phyloP scores from a whole-genome alignment of 2,329 filamentous ascomycete genomes.

The Penicillium glabrum region DNA sequence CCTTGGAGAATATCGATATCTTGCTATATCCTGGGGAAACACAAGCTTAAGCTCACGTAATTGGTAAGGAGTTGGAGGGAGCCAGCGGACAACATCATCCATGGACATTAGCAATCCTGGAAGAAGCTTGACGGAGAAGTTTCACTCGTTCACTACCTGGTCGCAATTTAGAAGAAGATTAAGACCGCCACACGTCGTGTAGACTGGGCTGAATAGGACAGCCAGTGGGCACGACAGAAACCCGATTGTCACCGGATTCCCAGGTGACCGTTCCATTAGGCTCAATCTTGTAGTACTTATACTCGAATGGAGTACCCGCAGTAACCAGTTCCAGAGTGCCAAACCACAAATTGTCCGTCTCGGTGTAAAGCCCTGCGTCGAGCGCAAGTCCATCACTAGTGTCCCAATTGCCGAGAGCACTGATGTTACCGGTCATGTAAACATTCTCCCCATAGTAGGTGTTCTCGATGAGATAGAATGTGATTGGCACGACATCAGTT shows the following conservation, averaged over 20 bases:
- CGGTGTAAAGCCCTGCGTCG: conserved; percentile 1
- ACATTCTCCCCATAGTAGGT: conserved; percentile 8
- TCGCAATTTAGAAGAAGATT: neutral
- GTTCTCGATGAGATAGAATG: conserved; percentile 7
- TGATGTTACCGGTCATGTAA: conserved; percentile 3
- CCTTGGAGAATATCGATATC: no score
- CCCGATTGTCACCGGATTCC: conserved; percentile 3
- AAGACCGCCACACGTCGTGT: conserved; percentile 8
- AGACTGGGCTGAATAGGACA: conserved; percentile 2
- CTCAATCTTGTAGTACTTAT: conserved; percentile 9
- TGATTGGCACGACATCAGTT: neutral
- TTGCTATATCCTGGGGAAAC: no score
- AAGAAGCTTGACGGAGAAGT: no score
- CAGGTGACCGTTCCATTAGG: conserved; percentile 1
- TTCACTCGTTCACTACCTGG: neutral
- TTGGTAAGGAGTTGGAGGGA: no score
- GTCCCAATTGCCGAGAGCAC: conserved; percentile 5
- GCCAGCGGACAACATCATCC: no score
- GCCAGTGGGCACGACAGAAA: conserved; percentile 5
- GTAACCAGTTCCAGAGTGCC: conserved; percentile 3
- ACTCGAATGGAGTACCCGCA: conserved; percentile 6
- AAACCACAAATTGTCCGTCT: conserved; percentile 6
- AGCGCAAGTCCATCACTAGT: conserved; percentile 1
- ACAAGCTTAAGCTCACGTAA: no score
- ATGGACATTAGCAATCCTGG: no score